A percentile compares a stretch with the other conserved stretches of the same genome.
phyloP scores from a whole-genome alignment of 192 early-diverging fungal species.

The Thamnidium elegans region DNA sequence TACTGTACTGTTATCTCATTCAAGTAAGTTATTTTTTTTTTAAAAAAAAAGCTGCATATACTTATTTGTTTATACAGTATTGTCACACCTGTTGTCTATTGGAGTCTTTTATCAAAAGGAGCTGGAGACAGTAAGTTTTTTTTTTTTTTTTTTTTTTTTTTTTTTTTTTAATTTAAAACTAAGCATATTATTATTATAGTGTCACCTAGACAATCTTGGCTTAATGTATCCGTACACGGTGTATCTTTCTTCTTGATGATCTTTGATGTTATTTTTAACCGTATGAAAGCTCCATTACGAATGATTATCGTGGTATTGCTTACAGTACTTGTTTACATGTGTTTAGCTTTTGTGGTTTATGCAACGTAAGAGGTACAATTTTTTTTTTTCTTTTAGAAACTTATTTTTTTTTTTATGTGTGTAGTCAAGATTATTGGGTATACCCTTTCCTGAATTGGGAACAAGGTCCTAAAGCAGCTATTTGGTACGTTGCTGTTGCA shows the following conservation, averaged over 20 bases:
- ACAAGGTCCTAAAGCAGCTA: constrained; percentile 22
- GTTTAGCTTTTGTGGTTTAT: constrained; percentile 28
- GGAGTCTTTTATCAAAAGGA: constrained; percentile 16
- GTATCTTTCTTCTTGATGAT: constrained; percentile 35
- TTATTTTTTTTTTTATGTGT: background rate
- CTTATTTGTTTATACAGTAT: constrained; percentile 19
- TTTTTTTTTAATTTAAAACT: too few species aligned
- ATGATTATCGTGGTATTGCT: constrained; percentile 19
- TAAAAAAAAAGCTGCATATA: background rate
- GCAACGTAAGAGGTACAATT: constrained; percentile 26
- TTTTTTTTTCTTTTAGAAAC: background rate
- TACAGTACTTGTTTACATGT: constrained; percentile 32
- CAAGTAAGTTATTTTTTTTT: constrained; percentile 27
- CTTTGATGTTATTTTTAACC: constrained; percentile 32
- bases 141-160: too few species aligned
- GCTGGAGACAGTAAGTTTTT: too few species aligned
- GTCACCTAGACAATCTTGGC: background rate
- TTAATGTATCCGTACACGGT: constrained; percentile 28
- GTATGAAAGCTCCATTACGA: constrained; percentile 20
- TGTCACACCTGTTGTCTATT: constrained; percentile 37
- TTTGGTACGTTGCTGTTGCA: constrained; percentile 31
- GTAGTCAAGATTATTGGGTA: constrained; percentile 30
- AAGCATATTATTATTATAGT: too few species aligned
- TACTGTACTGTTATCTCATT: constrained; percentile 31
- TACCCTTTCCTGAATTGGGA: constrained; percentile 38